These are phyloP conservation scores for Phallus indusiatus DNA, from an alignment of 768 basidiomycete species.

Conservation along the genomic window DNA sequence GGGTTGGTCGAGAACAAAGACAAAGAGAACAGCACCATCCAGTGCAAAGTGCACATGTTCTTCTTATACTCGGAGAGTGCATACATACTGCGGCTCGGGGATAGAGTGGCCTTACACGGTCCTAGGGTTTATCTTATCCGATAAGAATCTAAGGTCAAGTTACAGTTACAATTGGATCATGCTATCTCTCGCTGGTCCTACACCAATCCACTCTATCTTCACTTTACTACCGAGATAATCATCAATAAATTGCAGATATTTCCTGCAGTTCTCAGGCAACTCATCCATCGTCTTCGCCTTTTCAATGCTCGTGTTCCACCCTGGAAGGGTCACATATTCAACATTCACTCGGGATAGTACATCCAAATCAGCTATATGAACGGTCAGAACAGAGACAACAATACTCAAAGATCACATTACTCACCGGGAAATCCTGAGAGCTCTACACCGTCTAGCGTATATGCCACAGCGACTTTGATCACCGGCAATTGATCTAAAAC, in stretches of 20 bases:
- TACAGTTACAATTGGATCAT: slow-evolving; percentile 37
- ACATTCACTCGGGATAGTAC: slow-evolving; percentile 72
- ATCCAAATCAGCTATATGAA: slow-evolving; percentile 67
- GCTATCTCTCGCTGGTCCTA: slow-evolving; percentile 77
- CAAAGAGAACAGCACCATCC: too few relatives aligned
- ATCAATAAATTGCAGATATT: slow-evolving; percentile 85
- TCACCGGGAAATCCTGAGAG: slow-evolving; percentile 81
- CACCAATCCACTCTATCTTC: slow-evolving; percentile 86
- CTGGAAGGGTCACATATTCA: slow-evolving; percentile 79
- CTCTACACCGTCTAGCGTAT: slow-evolving; percentile 67
- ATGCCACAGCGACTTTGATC: slow-evolving; percentile 82
- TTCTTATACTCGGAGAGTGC: too few relatives aligned
- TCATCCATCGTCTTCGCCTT: slow-evolving; percentile 52
- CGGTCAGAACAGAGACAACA: neutral
- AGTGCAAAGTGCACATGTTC: too few relatives aligned
- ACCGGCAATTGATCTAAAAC: slow-evolving; percentile 76
- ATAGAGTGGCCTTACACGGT: too few relatives aligned
- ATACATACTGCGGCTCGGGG: too few relatives aligned
- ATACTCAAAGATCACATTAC: neutral
- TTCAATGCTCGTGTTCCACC: slow-evolving; percentile 80
- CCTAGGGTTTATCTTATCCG: neutral
- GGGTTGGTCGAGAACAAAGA: neutral
- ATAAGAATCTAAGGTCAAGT: neutral
- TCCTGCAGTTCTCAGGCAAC: slow-evolving; percentile 76
- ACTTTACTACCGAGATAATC: slow-evolving; percentile 42